Conservation (phyloP, 352 stramenopile genomes). For the Lagenidium sp. region DNA sequence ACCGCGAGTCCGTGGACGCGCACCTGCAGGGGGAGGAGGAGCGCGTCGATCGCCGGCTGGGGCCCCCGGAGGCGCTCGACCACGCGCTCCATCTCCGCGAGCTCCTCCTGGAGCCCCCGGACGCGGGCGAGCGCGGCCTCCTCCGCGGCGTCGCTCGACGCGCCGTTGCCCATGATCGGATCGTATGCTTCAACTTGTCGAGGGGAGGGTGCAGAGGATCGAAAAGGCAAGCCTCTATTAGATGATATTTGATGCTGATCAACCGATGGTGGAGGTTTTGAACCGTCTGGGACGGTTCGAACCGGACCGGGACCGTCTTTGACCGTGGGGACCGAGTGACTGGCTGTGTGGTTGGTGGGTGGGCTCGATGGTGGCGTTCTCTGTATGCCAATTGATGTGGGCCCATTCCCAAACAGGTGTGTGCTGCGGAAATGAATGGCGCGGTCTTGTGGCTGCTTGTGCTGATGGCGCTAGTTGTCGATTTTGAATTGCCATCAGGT, state of each 20-base stretch:
- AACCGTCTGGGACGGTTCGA: conserved; percentile 65
- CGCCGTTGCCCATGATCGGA: too few relatives aligned
- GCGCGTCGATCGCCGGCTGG: conserved; percentile 5
- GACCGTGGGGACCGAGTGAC: too few relatives aligned
- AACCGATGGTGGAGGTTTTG: conserved; percentile 53
- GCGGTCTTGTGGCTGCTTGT: conserved; percentile 10
- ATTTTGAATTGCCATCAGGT: too few relatives aligned
- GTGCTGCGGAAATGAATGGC: conserved; percentile 24
- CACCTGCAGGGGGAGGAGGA: background rate
- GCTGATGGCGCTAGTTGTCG: conserved; percentile 78
- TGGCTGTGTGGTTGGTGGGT: too few relatives aligned
- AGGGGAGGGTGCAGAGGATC: too few relatives aligned
- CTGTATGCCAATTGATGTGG: too few relatives aligned
- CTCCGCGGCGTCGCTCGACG: conserved; percentile 25
- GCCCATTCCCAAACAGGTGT: conserved; percentile 36
- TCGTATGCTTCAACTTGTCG: conserved; percentile 42
- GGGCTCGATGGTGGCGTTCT: too few relatives aligned
- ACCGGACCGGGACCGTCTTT: too few relatives aligned
- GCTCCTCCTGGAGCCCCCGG: conserved; percentile 33
- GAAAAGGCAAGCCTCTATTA: too few relatives aligned
- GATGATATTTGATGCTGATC: conserved; percentile 52
- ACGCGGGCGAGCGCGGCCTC: conserved; percentile 27
- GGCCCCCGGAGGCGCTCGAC: conserved; percentile 32
- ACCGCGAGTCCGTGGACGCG: background rate
- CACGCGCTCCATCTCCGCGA: conserved; percentile 35